Evolutionary conservation across 2,329 filamentous ascomycete species (phyloP).

Genomic region (Orbilia ellipsospora): DNA sequence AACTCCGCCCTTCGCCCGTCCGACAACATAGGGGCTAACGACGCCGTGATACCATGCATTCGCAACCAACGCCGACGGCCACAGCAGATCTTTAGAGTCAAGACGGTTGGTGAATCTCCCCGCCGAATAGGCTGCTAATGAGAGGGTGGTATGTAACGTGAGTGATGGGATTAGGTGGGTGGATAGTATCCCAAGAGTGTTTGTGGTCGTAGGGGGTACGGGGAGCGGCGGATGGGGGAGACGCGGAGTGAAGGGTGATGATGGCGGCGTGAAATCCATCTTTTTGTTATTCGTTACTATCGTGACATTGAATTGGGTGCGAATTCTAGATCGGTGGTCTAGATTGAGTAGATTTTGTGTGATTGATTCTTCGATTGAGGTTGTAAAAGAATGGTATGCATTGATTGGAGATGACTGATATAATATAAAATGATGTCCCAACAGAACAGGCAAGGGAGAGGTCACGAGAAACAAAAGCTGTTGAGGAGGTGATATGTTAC

Average conservation of each 20-base stretch:
- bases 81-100: conserved; percentile 72
- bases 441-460: conserved; percentile 30
- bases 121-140: conserved; percentile 67
- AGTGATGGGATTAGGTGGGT: conserved; percentile 69
- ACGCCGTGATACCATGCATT: conserved; percentile 73
- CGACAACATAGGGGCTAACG: conserved; percentile 66
- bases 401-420: background rate
- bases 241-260: conserved; percentile 31
- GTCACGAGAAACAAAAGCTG: conserved; percentile 38
- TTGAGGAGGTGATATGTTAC: conserved; percentile 15
- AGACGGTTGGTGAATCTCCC: conserved; percentile 68
- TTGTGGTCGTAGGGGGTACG: conserved; percentile 44
- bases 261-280: conserved; percentile 31
- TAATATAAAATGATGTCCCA: conserved; percentile 12
- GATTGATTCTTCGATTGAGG: background rate
- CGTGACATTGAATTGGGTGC: background rate
- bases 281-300: background rate
- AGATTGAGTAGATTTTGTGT: background rate
- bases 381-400: conserved; percentile 1
- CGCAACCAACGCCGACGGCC: conserved; percentile 68
- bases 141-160: conserved; percentile 67
- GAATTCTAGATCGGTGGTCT: background rate
- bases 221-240: conserved; percentile 37
- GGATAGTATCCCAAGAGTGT: conserved; percentile 67
- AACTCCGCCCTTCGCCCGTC: conserved; percentile 64